These are phyloP conservation scores for Chalaropsis ovoidea DNA, from an alignment of 2,329 filamentous ascomycete species.

Conservation along the genomic window DNA sequence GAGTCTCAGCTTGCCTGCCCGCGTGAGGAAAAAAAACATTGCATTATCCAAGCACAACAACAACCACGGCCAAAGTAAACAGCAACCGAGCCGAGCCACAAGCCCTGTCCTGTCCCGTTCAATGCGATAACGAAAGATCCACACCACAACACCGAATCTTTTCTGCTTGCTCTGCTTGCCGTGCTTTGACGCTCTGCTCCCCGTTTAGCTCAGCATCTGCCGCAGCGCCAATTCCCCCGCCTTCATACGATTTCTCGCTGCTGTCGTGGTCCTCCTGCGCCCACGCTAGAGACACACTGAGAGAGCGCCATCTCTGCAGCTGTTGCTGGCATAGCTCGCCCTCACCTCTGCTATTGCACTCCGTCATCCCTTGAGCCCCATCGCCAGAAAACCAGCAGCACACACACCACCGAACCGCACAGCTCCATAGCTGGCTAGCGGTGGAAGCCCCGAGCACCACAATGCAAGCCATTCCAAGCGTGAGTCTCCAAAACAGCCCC, in stretches of 20 bases:
- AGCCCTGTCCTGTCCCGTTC: neutral
- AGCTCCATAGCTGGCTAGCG: neutral
- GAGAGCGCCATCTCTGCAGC: neutral
- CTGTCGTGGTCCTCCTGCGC: neutral
- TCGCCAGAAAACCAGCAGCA: neutral
- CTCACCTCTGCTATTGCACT: neutral
- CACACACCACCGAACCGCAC: neutral
- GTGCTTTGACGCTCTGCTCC: neutral
- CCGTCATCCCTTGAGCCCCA: neutral
- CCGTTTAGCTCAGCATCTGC: too few relatives aligned
- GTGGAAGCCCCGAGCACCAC: constrained; percentile 27
- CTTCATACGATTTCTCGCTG: neutral
- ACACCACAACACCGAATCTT: constrained; percentile 5
- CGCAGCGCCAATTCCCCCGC: neutral
- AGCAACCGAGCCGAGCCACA: neutral
- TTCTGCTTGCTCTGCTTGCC: neutral
- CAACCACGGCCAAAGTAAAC: constrained; percentile 1
- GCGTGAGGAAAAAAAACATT: constrained; percentile 7
- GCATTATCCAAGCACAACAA: constrained; percentile 8
- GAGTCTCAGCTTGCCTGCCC: neutral
- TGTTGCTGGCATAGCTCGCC: constrained; percentile 8
- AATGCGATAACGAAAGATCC: constrained; percentile 15
- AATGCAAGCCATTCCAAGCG: constrained; percentile 47
- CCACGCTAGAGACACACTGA: neutral
- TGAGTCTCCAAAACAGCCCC: constrained; percentile 33